These are phyloP conservation scores for Hypoxylon perforatum DNA, from an alignment of 495 filamentous ascomycete species.

Conservation along the genomic window DNA sequence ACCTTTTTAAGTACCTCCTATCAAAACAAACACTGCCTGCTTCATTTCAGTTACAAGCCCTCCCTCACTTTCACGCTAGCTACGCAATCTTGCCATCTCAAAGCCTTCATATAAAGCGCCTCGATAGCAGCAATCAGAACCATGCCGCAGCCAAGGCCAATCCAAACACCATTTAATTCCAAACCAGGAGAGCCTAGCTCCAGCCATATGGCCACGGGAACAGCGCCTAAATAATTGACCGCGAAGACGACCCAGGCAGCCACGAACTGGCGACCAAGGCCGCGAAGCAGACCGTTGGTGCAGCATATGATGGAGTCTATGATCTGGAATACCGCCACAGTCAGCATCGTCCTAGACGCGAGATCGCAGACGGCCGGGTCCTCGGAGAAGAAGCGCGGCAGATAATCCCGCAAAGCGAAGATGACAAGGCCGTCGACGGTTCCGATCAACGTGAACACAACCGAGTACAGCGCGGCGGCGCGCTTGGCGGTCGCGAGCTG, in stretches of 20 bases:
- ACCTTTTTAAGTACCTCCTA: no score
- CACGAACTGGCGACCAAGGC: slow-evolving; percentile 73
- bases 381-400: slow-evolving; percentile 53
- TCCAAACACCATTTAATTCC: slow-evolving; percentile 75
- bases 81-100: slow-evolving; percentile 47
- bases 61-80: slow-evolving; percentile 40
- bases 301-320: slow-evolving; percentile 46
- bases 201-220: slow-evolving; percentile 75
- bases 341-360: slow-evolving; percentile 43
- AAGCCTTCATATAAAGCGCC: slow-evolving; percentile 43
- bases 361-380: slow-evolving; percentile 45
- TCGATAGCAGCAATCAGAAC: slow-evolving; percentile 50
- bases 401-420: slow-evolving; percentile 43
- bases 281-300: slow-evolving; percentile 78
- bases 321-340: slow-evolving; percentile 56
- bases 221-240: slow-evolving; percentile 76
- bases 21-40: no score
- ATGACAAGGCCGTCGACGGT: slow-evolving; percentile 48
- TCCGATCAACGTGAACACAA: slow-evolving; percentile 47
- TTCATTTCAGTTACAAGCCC: slow-evolving; percentile 4
- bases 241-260: slow-evolving; percentile 78
- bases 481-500: slow-evolving; percentile 45
- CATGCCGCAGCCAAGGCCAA: slow-evolving; percentile 70
- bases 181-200: slow-evolving; percentile 67
- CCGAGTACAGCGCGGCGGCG: slow-evolving; percentile 45